phyloP scores from a whole-genome alignment of 1,139 yeast species.

The Pichia terricola region DNA sequence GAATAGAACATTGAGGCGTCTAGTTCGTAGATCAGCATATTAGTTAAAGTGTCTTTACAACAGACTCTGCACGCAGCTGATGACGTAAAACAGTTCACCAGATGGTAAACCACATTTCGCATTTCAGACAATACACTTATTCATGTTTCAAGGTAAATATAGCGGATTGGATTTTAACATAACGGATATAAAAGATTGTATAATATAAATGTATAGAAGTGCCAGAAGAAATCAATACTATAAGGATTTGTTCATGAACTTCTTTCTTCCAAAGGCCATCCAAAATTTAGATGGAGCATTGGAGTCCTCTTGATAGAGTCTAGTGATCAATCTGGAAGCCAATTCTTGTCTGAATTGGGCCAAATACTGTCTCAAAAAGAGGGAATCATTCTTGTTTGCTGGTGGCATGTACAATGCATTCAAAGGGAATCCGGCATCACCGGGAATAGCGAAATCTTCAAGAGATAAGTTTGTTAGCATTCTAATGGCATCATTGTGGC shows the following conservation, averaged over 20 bases:
- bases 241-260: conserved; percentile 83
- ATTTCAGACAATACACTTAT: too few relatives aligned
- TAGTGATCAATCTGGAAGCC: conserved; percentile 66
- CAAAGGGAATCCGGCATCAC: conserved; percentile 89
- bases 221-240: conserved; percentile 14
- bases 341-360: conserved; percentile 93
- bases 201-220: too few relatives aligned
- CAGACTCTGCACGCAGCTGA: too few relatives aligned
- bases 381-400: conserved; percentile 62
- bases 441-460: conserved; percentile 87
- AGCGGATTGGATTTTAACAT: too few relatives aligned
- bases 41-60: too few relatives aligned
- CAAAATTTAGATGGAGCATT: conserved; percentile 67
- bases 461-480: conserved; percentile 73
- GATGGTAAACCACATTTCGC: too few relatives aligned
- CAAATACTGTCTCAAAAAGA: conserved; percentile 68
- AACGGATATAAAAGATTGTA: too few relatives aligned
- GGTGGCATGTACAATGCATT: conserved; percentile 79
- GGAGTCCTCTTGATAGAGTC: conserved; percentile 54
- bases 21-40: too few relatives aligned
- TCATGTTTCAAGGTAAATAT: too few relatives aligned
- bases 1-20: too few relatives aligned
- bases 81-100: too few relatives aligned
- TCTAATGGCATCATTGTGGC: conserved; percentile 58
- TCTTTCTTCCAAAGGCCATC: conserved; percentile 91